Conservation (phyloP, 768 basidiomycete genomes). For the Termitomyces eurrhizus region DNA sequence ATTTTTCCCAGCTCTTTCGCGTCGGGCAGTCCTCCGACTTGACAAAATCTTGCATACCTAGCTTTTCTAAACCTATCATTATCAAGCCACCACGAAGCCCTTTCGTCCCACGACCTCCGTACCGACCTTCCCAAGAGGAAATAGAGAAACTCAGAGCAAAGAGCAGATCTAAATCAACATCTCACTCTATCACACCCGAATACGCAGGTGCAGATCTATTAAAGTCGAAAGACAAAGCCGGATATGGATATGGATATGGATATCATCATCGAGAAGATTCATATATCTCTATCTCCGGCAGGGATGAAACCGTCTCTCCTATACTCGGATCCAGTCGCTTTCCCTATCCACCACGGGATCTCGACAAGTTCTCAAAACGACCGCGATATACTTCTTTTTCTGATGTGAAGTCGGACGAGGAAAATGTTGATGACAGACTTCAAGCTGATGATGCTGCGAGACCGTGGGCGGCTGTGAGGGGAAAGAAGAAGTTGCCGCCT, state of each 20-base stretch:
- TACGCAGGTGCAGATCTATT: neutral
- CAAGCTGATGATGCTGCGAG: neutral
- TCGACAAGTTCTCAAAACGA: neutral
- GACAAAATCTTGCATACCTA: neutral
- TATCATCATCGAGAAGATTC: too few species aligned
- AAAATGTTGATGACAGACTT: neutral
- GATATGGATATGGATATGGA: too few species aligned
- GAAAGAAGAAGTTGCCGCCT: neutral
- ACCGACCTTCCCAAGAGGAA: slow-evolving; percentile 7
- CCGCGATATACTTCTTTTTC: too few species aligned
- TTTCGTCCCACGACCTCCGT: slow-evolving; percentile 6
- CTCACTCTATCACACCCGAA: neutral
- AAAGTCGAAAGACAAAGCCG: too few species aligned
- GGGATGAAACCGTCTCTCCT: neutral
- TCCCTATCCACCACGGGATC: neutral
- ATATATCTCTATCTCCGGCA: neutral
- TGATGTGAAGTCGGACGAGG: neutral
- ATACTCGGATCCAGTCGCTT: neutral
- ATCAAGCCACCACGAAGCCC: neutral
- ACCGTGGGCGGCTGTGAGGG: slow-evolving; percentile 1
- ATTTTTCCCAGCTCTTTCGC: neutral
- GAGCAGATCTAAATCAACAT: neutral
- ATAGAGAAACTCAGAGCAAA: slow-evolving; percentile 4
- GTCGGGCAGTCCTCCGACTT: neutral
- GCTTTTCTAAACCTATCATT: neutral